These are phyloP conservation scores for Ostreobium quekettii DNA, from an alignment of 139 green algal genomes.

Conservation along the genomic window DNA sequence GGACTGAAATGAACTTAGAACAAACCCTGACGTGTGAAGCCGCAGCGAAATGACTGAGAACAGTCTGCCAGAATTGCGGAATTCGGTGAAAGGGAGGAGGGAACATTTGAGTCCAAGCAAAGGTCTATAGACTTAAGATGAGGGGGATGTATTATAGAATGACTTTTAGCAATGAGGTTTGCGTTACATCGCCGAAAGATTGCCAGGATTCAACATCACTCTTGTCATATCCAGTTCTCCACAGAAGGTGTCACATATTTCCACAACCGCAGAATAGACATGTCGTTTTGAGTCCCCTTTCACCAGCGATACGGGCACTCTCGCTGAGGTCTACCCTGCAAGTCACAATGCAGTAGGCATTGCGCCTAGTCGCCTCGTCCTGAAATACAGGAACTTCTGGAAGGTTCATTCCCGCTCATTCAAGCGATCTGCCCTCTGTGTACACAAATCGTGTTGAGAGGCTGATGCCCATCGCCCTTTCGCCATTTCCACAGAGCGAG, in stretches of 20 bases:
- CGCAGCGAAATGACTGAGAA: too few species aligned
- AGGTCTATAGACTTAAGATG: constrained; percentile 6
- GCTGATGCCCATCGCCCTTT: not conserved
- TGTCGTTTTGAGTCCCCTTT: not conserved
- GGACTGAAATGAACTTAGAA: too few species aligned
- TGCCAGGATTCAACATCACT: not conserved
- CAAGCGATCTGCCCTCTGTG: constrained; percentile 1
- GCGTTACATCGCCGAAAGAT: not conserved
- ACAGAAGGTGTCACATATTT: not conserved
- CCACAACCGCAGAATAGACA: not conserved
- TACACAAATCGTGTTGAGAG: constrained; percentile 14
- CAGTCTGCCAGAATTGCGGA: too few species aligned
- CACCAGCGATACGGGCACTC: too few species aligned
- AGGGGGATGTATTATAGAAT: not conserved
- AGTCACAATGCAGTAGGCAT: too few species aligned
- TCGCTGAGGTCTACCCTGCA: too few species aligned
- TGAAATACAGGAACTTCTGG: too few species aligned
- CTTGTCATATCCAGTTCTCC: not conserved
- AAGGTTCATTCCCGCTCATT: too few species aligned
- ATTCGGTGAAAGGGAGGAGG: too few species aligned
- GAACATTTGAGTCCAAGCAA: too few species aligned
- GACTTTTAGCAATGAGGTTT: not conserved
- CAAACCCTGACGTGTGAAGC: too few species aligned
- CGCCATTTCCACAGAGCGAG: constrained; percentile 28
- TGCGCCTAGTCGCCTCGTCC: too few species aligned